Evolutionary conservation across 2,329 filamentous ascomycete species (phyloP), one percentile per base, ranked within the genome.

Genomic region (Aplosporella prunicola): DNA sequence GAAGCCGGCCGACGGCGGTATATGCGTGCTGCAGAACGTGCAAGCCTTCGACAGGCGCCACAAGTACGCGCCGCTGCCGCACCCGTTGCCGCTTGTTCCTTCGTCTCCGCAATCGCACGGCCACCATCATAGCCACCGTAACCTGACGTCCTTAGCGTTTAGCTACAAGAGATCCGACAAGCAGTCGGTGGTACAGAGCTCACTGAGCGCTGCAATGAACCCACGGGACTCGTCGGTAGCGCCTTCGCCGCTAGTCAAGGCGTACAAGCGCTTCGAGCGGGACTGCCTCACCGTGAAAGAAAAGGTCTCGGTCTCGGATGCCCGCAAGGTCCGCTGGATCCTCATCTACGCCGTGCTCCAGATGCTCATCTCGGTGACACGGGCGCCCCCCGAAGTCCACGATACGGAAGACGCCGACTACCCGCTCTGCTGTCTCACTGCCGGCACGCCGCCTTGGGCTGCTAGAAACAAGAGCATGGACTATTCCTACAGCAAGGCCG

Each of bases 251-350:
- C 68, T 89, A 3, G 78, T 91, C 1, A 63, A 69, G 35, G 75
- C 78, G 1, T 91, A 87, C 49, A 68, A 74, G 3, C 67, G 65
- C 3, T 89, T 88, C 39, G 84, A 91, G 50, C 72, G 76, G 35
- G 68, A 75, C 5, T 66, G 70, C 2, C 61, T 50, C 26, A 24
- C 26, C 3, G 29, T 32, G 17, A 76, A 71, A 43, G 75, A 73
- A 40, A 77, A 74, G 49, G 53, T 80, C 1, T 70, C 72, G 0
- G 60, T 76, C 9, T 64, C 70, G 7, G 83, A 89, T 45, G 81
- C 76, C 1, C 75, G 84, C 26, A 88, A 86, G 56, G 72, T 87
- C 11, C 71, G 83, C 25, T 91, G 83, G 83, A 73, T 88, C 20
- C 53, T 88, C 23, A 70, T 89, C 5, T 89, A 89, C 49, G 71